A percentile compares a stretch with the other conserved stretches of the same genome.
phyloP scores from a whole-genome alignment of 2,329 filamentous ascomycete genomes.

The Metarhizium brunneum region DNA sequence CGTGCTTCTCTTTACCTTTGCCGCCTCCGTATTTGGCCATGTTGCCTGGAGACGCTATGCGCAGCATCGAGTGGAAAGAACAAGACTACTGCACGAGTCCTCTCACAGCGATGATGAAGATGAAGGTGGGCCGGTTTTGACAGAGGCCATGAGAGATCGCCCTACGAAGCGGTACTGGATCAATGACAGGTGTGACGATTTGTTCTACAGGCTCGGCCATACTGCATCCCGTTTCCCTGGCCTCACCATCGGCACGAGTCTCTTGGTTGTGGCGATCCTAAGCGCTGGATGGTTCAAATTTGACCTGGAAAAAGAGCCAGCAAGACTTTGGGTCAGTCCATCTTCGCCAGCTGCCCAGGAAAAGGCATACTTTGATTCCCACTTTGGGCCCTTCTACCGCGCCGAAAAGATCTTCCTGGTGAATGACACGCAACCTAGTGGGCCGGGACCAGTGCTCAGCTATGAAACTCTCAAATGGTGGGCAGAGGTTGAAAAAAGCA shows the following conservation, averaged over 20 bases:
- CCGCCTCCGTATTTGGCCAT: constrained; percentile 61
- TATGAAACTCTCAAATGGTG: constrained; percentile 90
- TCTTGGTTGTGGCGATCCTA: constrained; percentile 68
- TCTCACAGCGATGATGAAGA: constrained; percentile 87
- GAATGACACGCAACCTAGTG: constrained; percentile 63
- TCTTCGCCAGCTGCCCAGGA: constrained; percentile 84
- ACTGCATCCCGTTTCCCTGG: constrained; percentile 74
- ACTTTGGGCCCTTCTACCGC: constrained; percentile 93
- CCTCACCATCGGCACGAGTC: constrained; percentile 67
- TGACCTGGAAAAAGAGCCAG: constrained; percentile 81
- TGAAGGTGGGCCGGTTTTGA: constrained; percentile 70
- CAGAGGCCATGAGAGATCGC: constrained; percentile 66
- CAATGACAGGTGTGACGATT: constrained; percentile 71
- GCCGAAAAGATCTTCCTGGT: constrained; percentile 90
- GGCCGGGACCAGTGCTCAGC: constrained; percentile 68
- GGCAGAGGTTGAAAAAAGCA: constrained; percentile 77
- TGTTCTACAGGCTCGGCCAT: constrained; percentile 74
- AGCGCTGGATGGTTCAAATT: constrained; percentile 86
- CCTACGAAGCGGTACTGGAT: constrained; percentile 72
- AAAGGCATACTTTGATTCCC: constrained; percentile 85
- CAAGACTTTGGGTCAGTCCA: constrained; percentile 92
- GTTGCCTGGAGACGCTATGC: constrained; percentile 66
- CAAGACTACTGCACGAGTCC: constrained; percentile 80
- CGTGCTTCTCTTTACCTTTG: constrained; percentile 58
- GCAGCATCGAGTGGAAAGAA: constrained; percentile 66